Percentiles rank a stretch among this genome's conserved stretches.
These are phyloP conservation scores for Colletotrichum incanum DNA, from an alignment of 2,329 filamentous ascomycete species.

Conservation along the genomic window DNA sequence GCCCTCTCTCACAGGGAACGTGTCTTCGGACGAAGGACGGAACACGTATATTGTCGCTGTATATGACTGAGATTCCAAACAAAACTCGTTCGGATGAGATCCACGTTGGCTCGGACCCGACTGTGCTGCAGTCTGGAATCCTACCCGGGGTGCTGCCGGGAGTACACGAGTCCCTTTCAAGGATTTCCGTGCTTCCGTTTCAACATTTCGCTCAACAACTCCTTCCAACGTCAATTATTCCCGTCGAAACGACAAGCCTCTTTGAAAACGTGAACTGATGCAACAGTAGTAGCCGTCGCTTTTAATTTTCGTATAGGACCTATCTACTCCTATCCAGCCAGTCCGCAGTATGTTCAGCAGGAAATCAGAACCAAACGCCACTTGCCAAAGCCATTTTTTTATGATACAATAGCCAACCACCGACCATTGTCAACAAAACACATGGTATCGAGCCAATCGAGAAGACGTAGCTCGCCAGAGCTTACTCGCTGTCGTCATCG, in stretches of 20 bases:
- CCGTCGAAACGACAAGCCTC: neutral
- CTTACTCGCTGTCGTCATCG: slow-evolving; percentile 69
- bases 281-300: slow-evolving; percentile 28
- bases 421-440: slow-evolving; percentile 43
- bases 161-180: slow-evolving; percentile 14
- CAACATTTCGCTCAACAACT: slow-evolving; percentile 3
- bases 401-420: slow-evolving; percentile 45
- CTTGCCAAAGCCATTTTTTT: slow-evolving; percentile 45
- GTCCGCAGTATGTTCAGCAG: slow-evolving; percentile 41
- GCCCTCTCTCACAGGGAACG: slow-evolving; percentile 19
- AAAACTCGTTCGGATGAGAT: slow-evolving; percentile 42
- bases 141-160: slow-evolving; percentile 21
- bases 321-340: slow-evolving; percentile 44
- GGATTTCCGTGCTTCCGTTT: slow-evolving; percentile 23
- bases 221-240: neutral
- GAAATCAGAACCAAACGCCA: slow-evolving; percentile 44
- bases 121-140: slow-evolving; percentile 39
- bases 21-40: slow-evolving; percentile 39
- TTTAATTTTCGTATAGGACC: slow-evolving; percentile 40
- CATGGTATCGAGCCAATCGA: slow-evolving; percentile 42
- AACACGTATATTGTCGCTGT: slow-evolving; percentile 31
- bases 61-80: slow-evolving; percentile 40
- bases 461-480: slow-evolving; percentile 41
- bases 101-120: slow-evolving; percentile 37
- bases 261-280: slow-evolving; percentile 36